Evolutionary conservation across 1,284 basidiomycete genomes (phyloP).

Genomic region (Apiotrichum veenhuisii): DNA sequence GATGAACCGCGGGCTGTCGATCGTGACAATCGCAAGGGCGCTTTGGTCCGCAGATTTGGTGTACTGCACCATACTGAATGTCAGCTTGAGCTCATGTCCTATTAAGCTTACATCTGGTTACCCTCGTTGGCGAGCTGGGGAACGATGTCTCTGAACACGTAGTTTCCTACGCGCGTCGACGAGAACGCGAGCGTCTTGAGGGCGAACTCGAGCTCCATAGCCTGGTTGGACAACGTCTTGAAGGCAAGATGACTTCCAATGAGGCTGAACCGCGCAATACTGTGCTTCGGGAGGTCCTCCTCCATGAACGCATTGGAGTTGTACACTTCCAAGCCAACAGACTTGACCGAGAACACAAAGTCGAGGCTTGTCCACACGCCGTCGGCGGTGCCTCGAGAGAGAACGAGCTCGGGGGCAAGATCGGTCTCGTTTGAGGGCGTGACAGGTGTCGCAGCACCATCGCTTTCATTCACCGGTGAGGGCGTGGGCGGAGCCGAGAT

Average conservation of each 20-base stretch:
- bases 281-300: constrained; percentile 66
- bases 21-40: constrained; percentile 73
- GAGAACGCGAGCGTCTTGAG: constrained; percentile 87
- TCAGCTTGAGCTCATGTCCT: not conserved
- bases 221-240: constrained; percentile 78
- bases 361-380: constrained; percentile 66
- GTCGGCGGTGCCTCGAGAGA: constrained; percentile 28
- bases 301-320: constrained; percentile 63
- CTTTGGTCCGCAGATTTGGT: constrained; percentile 62
- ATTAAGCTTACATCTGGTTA: constrained; percentile 63
- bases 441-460: constrained; percentile 14
- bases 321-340: constrained; percentile 89
- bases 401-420: constrained; percentile 54
- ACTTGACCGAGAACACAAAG: constrained; percentile 67
- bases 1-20: constrained; percentile 91
- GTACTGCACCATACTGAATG: constrained; percentile 74
- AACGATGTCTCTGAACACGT: constrained; percentile 91
- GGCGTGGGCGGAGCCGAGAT: constrained; percentile 16
- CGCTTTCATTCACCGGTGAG: constrained; percentile 6
- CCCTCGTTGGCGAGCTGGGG: constrained; percentile 84
- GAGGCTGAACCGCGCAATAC: constrained; percentile 81
- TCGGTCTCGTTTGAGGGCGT: constrained; percentile 39
- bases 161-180: constrained; percentile 76
- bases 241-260: constrained; percentile 73
- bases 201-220: constrained; percentile 80